phyloP scores from a whole-genome alignment of 768 basidiomycete species.

The Boletus subparvulus region DNA sequence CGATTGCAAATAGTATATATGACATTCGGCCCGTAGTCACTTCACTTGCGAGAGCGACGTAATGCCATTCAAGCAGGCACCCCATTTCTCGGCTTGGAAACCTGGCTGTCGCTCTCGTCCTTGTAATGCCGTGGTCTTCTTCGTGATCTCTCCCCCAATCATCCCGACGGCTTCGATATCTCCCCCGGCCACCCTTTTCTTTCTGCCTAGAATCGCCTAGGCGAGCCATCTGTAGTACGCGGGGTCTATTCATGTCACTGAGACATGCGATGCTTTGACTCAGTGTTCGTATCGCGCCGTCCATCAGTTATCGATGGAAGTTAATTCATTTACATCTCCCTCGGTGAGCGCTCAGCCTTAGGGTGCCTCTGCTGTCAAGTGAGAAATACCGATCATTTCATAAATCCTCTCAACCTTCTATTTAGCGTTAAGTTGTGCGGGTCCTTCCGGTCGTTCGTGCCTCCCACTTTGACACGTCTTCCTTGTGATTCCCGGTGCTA shows the following conservation, averaged over 20 bases:
- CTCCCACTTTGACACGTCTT: conserved; percentile 16
- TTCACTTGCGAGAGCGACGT: conserved; percentile 20
- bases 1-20: conserved; percentile 6
- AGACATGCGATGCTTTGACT: conserved; percentile 5
- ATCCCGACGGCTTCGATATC: conserved; percentile 10
- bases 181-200: conserved; percentile 28
- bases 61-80: conserved; percentile 12
- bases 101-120: background rate
- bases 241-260: conserved; percentile 11
- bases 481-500: conserved; percentile 20
- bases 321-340: conserved; percentile 25
- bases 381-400: conserved; percentile 24
- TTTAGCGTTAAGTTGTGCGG: conserved; percentile 23
- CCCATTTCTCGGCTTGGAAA: conserved; percentile 8
- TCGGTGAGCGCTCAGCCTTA: conserved; percentile 14
- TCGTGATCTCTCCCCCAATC: conserved; percentile 12
- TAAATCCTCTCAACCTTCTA: conserved; percentile 28
- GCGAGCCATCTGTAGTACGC: background rate
- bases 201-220: conserved; percentile 1
- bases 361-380: conserved; percentile 1
- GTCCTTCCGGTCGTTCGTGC: conserved; percentile 16
- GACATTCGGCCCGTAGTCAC: conserved; percentile 2
- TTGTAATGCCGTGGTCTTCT: conserved; percentile 15
- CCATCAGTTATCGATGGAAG: conserved; percentile 24
- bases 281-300: conserved; percentile 10